phyloP scores from a whole-genome alignment of 768 basidiomycete genomes.

The Auriscalpium orientale region DNA sequence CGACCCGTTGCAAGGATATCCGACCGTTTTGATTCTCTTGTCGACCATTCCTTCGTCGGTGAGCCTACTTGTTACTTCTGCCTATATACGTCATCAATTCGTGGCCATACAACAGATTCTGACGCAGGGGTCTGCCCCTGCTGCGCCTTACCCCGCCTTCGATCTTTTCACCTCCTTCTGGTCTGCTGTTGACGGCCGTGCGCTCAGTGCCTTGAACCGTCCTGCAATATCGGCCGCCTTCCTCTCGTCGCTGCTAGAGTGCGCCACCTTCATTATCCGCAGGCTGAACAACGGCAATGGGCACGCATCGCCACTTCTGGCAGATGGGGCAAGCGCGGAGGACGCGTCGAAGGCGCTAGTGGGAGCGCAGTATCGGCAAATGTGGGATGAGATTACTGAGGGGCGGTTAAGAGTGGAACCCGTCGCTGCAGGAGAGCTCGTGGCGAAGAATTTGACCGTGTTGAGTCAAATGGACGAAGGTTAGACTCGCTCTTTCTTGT shows the following conservation, averaged over 20 bases:
- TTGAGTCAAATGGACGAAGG: slow-evolving; percentile 23
- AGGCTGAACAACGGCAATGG: slow-evolving; percentile 26
- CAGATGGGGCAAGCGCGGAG: background rate
- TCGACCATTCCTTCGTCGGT: slow-evolving; percentile 73
- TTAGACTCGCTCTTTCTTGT: slow-evolving; percentile 5
- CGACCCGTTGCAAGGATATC: slow-evolving; percentile 73
- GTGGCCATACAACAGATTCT: slow-evolving; percentile 22
- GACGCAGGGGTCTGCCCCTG: slow-evolving; percentile 12
- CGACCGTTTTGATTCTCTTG: slow-evolving; percentile 69
- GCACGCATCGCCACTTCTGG: slow-evolving; percentile 5
- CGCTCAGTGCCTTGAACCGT: slow-evolving; percentile 47
- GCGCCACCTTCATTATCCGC: slow-evolving; percentile 48
- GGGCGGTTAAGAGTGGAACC: slow-evolving; percentile 42
- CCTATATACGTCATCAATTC: background rate
- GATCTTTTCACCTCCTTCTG: slow-evolving; percentile 73
- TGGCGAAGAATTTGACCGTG: slow-evolving; percentile 34
- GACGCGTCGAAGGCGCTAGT: slow-evolving; percentile 28
- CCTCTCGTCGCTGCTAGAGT: slow-evolving; percentile 64
- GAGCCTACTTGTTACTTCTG: slow-evolving; percentile 18
- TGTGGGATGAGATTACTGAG: slow-evolving; percentile 41
- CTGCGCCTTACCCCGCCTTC: slow-evolving; percentile 26
- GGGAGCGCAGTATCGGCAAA: slow-evolving; percentile 33
- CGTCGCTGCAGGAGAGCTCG: slow-evolving; percentile 31
- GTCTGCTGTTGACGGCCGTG: slow-evolving; percentile 67
- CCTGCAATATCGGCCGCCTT: slow-evolving; percentile 54